Evolutionary conservation across 805 yeast genomes (phyloP), one percentile per base, ranked within the genome.

Genomic region (Candida schatavii): DNA sequence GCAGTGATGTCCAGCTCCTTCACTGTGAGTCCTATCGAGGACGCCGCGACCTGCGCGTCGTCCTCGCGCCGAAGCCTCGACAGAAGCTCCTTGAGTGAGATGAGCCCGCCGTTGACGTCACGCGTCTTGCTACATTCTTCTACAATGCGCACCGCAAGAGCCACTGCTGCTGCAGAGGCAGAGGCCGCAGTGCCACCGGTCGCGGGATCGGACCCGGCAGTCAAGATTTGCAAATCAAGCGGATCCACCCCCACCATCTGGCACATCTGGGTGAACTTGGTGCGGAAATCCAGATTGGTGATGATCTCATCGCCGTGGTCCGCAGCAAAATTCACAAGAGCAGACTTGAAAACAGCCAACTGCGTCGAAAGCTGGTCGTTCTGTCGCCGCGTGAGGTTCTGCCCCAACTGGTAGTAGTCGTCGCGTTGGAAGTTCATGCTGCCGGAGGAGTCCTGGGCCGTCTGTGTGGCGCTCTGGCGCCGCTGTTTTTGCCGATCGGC

Each of bases 241-340:
- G 96, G 93, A 57, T 90, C 97, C 15, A 89, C 82, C 1, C 97
- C 97, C 22, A 89, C 81, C 50, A 82, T 77, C 3, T 75, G 68
- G 54, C 96, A 88, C 67, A 90, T 81, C 44, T 77, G 75, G 28
- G 87, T 80, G 59, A 89, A 88, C 55, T 86, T 83, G 22, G 74
- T 66, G 23, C 95, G 68, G 52, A 88, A 77, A 43, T 78, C 78
- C 0, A 82, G 72, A 56, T 86, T 83, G 36, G 69, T 70, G 40
- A 76, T 64, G 34, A 90, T 81, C 48, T 85, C 88, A 5, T 72
- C 70, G 9, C 82, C 80, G 56, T 89, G 88, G 18, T 81, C 83
- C 31, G 68, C 70, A 11, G 93, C 88, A 61, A 88, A 88, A 49
- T 78, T 78, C n/a, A 83, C 62, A 28, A 91, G 66, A 1, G 89